Percentiles rank a stretch among this genome's conserved stretches.
phyloP scores from a whole-genome alignment of 2,329 filamentous ascomycete species.

The Fusarium brachygibbosum region DNA sequence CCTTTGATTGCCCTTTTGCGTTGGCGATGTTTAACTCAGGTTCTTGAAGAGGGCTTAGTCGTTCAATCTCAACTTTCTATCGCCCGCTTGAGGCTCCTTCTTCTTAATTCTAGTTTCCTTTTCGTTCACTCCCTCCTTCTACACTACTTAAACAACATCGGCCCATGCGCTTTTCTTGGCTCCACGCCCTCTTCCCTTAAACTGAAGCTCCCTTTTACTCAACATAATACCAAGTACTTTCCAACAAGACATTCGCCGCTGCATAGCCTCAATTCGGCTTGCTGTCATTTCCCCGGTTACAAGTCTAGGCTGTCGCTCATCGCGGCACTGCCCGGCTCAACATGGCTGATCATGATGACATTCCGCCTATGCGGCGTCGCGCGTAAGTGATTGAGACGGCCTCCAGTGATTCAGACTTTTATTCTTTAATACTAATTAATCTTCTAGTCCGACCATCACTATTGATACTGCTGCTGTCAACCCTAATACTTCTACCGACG shows the following conservation, averaged over 20 bases:
- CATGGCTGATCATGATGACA: slow-evolving; percentile 45
- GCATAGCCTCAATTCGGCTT: slow-evolving; percentile 44
- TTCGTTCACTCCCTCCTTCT: slow-evolving; percentile 2
- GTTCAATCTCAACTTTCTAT: slow-evolving; percentile 14
- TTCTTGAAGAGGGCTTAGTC: slow-evolving; percentile 10
- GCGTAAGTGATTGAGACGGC: slow-evolving; percentile 44
- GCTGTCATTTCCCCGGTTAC: slow-evolving; percentile 11
- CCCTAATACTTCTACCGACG: slow-evolving; percentile 48
- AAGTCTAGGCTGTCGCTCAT: slow-evolving; percentile 29
- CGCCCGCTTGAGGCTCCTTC: slow-evolving; percentile 16
- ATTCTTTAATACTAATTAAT: slow-evolving; percentile 31
- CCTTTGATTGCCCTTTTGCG: slow-evolving; percentile 14
- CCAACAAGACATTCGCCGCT: slow-evolving; percentile 29
- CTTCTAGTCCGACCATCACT: slow-evolving; percentile 65
- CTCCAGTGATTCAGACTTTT: slow-evolving; percentile 23
- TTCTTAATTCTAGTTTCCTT: slow-evolving; percentile 22
- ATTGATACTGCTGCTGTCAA: slow-evolving; percentile 65
- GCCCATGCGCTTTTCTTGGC: slow-evolving; percentile 37
- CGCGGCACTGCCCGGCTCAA: slow-evolving; percentile 28
- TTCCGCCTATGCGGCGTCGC: slow-evolving; percentile 46
- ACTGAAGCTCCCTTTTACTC: slow-evolving; percentile 31
- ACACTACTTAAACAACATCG: slow-evolving; percentile 27
- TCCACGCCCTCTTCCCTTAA: slow-evolving; percentile 45
- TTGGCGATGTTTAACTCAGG: slow-evolving; percentile 21
- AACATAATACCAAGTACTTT: slow-evolving; percentile 25